Base-by-base conservation (phyloP, 139 green algal genomes). In the Nannochloris sp. region DNA sequence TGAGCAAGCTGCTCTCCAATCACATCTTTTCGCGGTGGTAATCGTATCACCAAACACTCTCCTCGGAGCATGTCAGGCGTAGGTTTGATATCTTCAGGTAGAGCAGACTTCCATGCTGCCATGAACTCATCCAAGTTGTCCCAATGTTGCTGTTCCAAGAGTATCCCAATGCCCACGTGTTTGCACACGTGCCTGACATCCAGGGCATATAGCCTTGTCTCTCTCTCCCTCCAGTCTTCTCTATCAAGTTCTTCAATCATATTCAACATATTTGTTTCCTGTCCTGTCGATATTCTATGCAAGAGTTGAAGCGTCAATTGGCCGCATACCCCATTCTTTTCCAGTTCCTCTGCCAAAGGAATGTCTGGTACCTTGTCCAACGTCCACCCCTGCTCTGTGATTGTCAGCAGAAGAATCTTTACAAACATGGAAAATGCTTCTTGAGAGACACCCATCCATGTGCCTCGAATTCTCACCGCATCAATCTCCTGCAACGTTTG, bases 291-390 rank as follows among this genome's bases (percentile, higher is more conserved):
- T 44, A 71, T 49, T 5, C 23, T 25, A 21, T 53, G 46, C 23
- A 87, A 61, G 75, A 75, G 85, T 71, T 87, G 81, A 54, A 58
- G 46, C 10, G 64, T 75, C 48, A 86, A 43, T 5, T 60, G 57
- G 15, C 67, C 60, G 18, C 16, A 49, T 44, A 75, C 81, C 21
- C 80, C 80, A 11, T 77, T 62, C 0, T 54, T 12, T 15, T 60
- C 23, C 48, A 86, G 57, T 4, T 40, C 55, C 0, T 57, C 53
- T 16, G 37, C 62, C 57, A 70, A 19, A 4, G 16, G 27, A 1
- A 24, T 36, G 12, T 6, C 63, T 21, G 70, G 70, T 19, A 76
- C 23, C 1, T 15, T 19, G 12, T 40, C 50, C 50, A 58, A 9
- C 23, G 23, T 23, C 50, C 50, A 58, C 7, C 50, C 50, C 12